A percentile compares a stretch with the other conserved stretches of the same genome.
Conservation (phyloP, 2,329 filamentous ascomycete genomes). For the Sclerotinia borealis region DNA sequence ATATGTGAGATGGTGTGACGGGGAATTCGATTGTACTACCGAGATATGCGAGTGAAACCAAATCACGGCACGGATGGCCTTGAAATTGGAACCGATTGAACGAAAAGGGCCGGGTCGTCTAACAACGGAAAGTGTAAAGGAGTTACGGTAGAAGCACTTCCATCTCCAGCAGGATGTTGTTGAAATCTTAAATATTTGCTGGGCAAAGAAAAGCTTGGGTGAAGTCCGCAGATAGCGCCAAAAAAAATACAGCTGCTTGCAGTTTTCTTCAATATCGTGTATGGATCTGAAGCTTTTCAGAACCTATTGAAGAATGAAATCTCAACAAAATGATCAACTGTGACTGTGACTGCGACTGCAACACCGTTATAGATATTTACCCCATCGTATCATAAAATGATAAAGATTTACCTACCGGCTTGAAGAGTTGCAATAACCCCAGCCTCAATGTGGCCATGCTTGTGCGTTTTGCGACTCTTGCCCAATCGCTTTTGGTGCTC, state of each 20-base stretch:
- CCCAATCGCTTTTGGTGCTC: background rate
- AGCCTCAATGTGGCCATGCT: slow-evolving; percentile 9
- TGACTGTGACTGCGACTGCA: slow-evolving; percentile 1
- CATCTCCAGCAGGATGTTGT: background rate
- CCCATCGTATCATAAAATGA: slow-evolving; percentile 6
- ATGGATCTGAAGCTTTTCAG: slow-evolving; percentile 3
- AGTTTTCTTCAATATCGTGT: background rate
- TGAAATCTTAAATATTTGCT: background rate
- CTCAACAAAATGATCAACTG: background rate
- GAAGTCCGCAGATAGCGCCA: background rate
- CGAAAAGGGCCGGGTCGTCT: background rate
- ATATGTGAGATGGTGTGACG: background rate
- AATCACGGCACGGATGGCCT: slow-evolving; percentile 3
- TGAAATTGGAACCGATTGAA: slow-evolving; percentile 6
- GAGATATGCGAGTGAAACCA: background rate
- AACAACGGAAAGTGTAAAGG: background rate
- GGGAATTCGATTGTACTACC: slow-evolving; percentile 12
- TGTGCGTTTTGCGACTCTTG: background rate
- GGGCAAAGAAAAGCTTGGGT: background rate
- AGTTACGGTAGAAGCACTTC: background rate
- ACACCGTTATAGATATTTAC: background rate
- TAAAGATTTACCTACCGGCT: slow-evolving; percentile 1
- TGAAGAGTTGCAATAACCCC: background rate
- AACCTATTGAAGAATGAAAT: background rate
- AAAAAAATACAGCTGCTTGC: background rate